Percentiles rank a stretch among this genome's conserved stretches.
These are phyloP conservation scores for Gymnopus androsaceus DNA, from an alignment of 1,284 basidiomycete genomes.

Conservation along the genomic window DNA sequence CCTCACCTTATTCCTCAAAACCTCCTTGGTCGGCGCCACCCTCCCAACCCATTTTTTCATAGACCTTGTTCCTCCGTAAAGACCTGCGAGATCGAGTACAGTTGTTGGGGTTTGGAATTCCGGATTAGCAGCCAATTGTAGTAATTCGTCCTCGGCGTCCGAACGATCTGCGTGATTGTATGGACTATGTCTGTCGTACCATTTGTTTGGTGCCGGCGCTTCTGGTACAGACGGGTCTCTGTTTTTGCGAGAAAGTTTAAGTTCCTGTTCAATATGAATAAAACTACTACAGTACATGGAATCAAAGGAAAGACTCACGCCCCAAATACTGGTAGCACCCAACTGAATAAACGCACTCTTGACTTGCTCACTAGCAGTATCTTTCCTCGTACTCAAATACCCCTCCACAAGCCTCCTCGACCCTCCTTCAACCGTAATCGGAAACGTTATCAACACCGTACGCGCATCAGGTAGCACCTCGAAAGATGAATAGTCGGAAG, in stretches of 20 bases:
- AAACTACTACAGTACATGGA: neutral
- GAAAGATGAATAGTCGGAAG: conserved; percentile 42
- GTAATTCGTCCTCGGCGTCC: conserved; percentile 54
- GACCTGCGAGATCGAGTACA: conserved; percentile 62
- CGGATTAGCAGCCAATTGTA: conserved; percentile 46
- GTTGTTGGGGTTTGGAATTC: conserved; percentile 47
- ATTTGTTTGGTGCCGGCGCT: conserved; percentile 28
- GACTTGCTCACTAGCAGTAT: too few species aligned
- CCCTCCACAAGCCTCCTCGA: conserved; percentile 37
- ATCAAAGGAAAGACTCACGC: conserved; percentile 38
- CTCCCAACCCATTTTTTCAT: conserved; percentile 52
- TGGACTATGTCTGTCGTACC: conserved; percentile 57
- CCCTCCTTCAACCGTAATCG: conserved; percentile 49
- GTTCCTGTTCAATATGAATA: neutral
- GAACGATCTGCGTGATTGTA: conserved; percentile 46
- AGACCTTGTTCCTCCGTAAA: conserved; percentile 59
- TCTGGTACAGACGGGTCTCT: neutral
- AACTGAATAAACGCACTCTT: conserved; percentile 53
- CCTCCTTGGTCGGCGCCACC: conserved; percentile 57
- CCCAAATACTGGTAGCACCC: conserved; percentile 66
- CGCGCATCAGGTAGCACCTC: conserved; percentile 51
- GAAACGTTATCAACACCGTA: conserved; percentile 66
- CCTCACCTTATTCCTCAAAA: conserved; percentile 48
- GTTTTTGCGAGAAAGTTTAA: neutral
- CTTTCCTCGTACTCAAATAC: conserved; percentile 19